These are phyloP conservation scores for Zygosaccharomyces gambellarensis DNA, from an alignment of 805 yeast species.

Conservation along the genomic window DNA sequence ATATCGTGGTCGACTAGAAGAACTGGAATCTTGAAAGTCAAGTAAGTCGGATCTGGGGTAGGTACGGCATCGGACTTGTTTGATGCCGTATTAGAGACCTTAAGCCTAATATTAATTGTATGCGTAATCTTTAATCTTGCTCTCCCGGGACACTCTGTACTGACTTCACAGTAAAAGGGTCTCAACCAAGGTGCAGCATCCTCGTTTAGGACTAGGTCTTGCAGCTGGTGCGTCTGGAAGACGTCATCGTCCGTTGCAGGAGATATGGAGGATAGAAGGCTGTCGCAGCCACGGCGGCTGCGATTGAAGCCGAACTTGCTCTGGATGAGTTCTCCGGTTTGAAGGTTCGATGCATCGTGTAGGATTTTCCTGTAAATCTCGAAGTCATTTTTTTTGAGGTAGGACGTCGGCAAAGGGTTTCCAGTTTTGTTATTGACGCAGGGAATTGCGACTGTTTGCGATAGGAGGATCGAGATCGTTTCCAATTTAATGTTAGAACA, in stretches of 20 bases:
- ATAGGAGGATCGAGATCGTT: slow-evolving; percentile 8
- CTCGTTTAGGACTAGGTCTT: not conserved
- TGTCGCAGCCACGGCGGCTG: not conserved
- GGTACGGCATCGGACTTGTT: not conserved
- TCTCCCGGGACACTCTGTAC: slow-evolving; percentile 7
- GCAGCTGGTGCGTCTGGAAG: not conserved
- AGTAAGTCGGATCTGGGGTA: slow-evolving; percentile 1
- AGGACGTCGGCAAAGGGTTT: slow-evolving; percentile 9
- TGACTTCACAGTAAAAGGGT: slow-evolving; percentile 19
- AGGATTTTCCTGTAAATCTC: slow-evolving; percentile 8
- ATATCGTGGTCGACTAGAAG: slow-evolving; percentile 16
- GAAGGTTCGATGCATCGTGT: slow-evolving; percentile 6
- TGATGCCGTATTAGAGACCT: slow-evolving; percentile 1
- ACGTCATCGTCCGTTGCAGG: not conserved
- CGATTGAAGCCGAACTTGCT: slow-evolving; percentile 12
- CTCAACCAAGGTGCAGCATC: slow-evolving; percentile 7
- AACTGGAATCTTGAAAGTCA: slow-evolving; percentile 14
- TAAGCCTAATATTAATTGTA: slow-evolving; percentile 10
- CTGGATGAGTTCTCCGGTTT: slow-evolving; percentile 7
- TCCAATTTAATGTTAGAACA: slow-evolving; percentile 5
- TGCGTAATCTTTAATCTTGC: slow-evolving; percentile 20
- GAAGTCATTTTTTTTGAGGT: slow-evolving; percentile 10
- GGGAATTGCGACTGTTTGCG: slow-evolving; percentile 20
- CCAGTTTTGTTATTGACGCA: slow-evolving; percentile 10
- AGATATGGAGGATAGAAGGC: too few species aligned